Percentiles rank a stretch among this genome's conserved stretches.
phyloP scores from a whole-genome alignment of 1,139 yeast species.

The Spathaspora sp. region DNA sequence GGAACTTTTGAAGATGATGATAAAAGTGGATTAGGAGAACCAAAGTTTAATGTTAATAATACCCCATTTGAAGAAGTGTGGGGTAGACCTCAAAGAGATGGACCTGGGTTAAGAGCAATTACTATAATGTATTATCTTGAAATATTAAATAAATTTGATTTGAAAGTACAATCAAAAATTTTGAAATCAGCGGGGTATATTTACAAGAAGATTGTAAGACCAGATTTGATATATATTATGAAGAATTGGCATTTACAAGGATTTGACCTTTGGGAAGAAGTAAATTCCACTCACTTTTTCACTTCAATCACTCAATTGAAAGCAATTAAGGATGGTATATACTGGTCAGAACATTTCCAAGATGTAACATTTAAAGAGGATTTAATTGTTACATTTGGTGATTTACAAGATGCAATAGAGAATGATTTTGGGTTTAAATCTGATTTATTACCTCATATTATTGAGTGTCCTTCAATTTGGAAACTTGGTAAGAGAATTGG shows the following conservation, averaged over 20 bases:
- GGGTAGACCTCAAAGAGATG: conserved; percentile 98
- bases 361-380: conserved; percentile 28
- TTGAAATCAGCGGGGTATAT: conserved; percentile 31
- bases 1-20: conserved; percentile 53
- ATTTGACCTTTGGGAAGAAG: conserved; percentile 95
- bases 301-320: conserved; percentile 73
- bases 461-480: conserved; percentile 64
- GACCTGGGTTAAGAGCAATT: conserved; percentile 80
- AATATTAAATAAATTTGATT: conserved; percentile 32
- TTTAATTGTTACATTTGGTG: conserved; percentile 24
- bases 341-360: conserved; percentile 39
- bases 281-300: conserved; percentile 71
- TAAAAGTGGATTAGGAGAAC: conserved; percentile 77
- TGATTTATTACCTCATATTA: conserved; percentile 50
- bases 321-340: conserved; percentile 61
- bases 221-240: conserved; percentile 68
- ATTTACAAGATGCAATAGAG: conserved; percentile 33
- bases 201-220: conserved; percentile 56
- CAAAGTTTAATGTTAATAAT: conserved; percentile 73
- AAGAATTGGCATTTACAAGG: conserved; percentile 64
- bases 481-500: conserved; percentile 55
- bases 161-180: conserved; percentile 21
- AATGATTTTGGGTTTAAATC: conserved; percentile 29
- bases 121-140: conserved; percentile 60
- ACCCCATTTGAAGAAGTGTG: conserved; percentile 61